Evolutionary conservation across 345 rosid species (phyloP), one percentile per base, ranked within the genome.

Genomic region (Citrus glauca): DNA sequence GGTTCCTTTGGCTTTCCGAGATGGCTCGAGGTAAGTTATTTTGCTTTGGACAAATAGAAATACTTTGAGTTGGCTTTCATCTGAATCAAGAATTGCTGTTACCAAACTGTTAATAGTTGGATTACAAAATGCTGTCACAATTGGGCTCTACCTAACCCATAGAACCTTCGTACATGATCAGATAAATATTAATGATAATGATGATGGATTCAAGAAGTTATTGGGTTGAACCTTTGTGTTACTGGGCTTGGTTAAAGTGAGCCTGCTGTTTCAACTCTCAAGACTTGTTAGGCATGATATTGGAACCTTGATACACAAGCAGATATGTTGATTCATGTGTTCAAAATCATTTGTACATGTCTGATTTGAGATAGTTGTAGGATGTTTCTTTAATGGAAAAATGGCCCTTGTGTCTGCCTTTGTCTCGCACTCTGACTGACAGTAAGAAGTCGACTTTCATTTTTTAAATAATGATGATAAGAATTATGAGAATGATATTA

Each of bases 11-110:
- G 90, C 69, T 85, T 92, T 84, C 97, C 97, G n/a, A 87, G 81
- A 37, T 92, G 97, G 97, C 90, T 92, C 2, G 87, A 92, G 91
- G 97, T 92, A 68, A 77, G 87, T 77, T 68, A 72, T 76, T 80
- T 79, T 66, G 53, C 78, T 77, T 40, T 68, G 64, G 40, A n/a
- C 66, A 50, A 35, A 24, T 40, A 14, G 16, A 24, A 24, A 45
- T 42, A 20, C 9, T 74, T 56, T 20, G 45, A 32, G 63, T 20
- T 53, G 74, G 63, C 28, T 71, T 71, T 70, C 9, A 4, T 22
- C n/a, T 37, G 66, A 38, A 14, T 6, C 38, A 24, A 32, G 32
- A 73, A 55, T 35, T 56, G 14, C 25, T 33, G 25, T 19, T 72
- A 1, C 17, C 48, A 5, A 22, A 40, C 25, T 38, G 17, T 67